phyloP scores from a whole-genome alignment of 345 rosid species.

The Eucalyptus shirleyi region DNA sequence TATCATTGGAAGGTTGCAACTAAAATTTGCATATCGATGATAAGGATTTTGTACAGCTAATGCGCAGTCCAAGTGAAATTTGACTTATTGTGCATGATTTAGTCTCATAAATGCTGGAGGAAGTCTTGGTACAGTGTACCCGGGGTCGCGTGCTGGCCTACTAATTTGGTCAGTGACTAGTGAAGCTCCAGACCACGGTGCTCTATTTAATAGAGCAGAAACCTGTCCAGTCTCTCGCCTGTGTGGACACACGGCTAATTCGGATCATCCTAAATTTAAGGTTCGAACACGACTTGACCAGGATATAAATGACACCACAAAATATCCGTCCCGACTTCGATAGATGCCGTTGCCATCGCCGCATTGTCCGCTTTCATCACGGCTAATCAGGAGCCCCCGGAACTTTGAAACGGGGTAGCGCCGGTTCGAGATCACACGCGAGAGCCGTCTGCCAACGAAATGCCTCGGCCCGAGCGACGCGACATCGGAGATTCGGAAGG shows the following conservation, averaged over 20 bases:
- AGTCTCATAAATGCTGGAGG: neutral
- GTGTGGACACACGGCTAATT: accelerated
- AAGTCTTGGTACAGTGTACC: neutral
- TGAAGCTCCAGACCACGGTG: neutral
- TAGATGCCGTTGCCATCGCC: neutral
- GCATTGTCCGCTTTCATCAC: neutral
- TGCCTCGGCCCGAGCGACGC: neutral
- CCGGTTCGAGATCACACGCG: neutral
- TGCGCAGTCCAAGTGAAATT: neutral
- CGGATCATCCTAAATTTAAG: neutral
- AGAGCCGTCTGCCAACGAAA: neutral
- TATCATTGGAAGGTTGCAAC: neutral
- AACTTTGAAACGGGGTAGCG: neutral
- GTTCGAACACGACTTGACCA: neutral
- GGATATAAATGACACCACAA: neutral
- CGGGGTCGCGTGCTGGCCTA: neutral
- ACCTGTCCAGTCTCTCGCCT: neutral
- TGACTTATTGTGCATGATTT: neutral
- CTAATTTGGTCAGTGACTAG: neutral
- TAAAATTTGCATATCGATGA: neutral
- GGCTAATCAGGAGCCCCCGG: neutral
- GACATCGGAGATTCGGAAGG: neutral
- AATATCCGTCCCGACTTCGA: neutral
- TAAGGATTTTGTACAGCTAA: neutral
- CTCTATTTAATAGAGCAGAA: neutral